Evolutionary conservation across 2,329 filamentous ascomycete genomes (phyloP).

Genomic region (Fusarium cicatricum): DNA sequence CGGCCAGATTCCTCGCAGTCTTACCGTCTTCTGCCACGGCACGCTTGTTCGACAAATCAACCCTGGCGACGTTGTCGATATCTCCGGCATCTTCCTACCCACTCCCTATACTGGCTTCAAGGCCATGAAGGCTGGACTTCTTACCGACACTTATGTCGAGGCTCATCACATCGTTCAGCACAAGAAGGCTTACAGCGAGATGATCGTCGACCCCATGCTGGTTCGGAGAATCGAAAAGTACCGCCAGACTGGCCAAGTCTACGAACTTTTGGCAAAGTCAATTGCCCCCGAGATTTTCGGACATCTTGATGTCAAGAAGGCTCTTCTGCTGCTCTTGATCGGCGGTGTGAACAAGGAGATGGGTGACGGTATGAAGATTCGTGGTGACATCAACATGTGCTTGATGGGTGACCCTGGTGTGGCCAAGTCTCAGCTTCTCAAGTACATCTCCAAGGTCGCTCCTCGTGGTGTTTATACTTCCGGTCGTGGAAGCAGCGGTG

Average conservation of each 20-base stretch:
- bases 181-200: conserved; percentile 97
- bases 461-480: conserved; percentile 90
- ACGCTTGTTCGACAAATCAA: conserved; percentile 86
- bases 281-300: conserved; percentile 98
- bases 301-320: conserved; percentile 97
- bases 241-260: conserved; percentile 86
- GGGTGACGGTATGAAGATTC: conserved; percentile 98
- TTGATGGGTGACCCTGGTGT: conserved; percentile 99
- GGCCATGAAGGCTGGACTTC: conserved; percentile 92
- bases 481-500: conserved; percentile 81
- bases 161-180: conserved; percentile 94
- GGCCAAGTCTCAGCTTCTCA: conserved; percentile 96
- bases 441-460: conserved; percentile 98
- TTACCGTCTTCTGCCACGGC: conserved; percentile 91
- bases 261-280: conserved; percentile 93
- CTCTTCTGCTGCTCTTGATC: conserved; percentile 91
- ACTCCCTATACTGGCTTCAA: conserved; percentile 99
- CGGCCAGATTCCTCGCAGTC: conserved; percentile 91
- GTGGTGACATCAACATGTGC: conserved; percentile 98
- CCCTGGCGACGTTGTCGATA: conserved; percentile 92
- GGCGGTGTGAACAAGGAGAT: conserved; percentile 97
- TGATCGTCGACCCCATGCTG: conserved; percentile 81
- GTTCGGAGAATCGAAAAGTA: conserved; percentile 87
- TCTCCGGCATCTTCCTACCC: conserved; percentile 94
- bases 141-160: conserved; percentile 97